phyloP scores from a whole-genome alignment of 176 grass and related monocot species.

The Aechmea fasciata region DNA sequence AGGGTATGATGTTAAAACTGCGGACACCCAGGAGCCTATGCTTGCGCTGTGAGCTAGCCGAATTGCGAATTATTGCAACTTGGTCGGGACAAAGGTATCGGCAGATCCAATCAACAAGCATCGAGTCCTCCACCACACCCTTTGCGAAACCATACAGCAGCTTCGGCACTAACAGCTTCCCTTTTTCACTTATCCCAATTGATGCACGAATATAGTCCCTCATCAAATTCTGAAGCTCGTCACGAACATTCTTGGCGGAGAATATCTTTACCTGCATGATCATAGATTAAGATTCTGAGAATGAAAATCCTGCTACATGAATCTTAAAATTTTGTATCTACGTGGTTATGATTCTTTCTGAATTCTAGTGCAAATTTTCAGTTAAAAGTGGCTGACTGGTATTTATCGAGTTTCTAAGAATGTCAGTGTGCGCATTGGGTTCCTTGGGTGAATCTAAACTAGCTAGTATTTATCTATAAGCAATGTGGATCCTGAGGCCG shows the following conservation, averaged over 20 bases:
- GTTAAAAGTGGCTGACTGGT: too few relatives aligned
- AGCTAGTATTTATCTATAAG: too few relatives aligned
- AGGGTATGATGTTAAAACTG: slow-evolving; percentile 7
- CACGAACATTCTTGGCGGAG: slow-evolving; percentile 48
- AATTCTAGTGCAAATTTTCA: too few relatives aligned
- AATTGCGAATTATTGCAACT: slow-evolving; percentile 11
- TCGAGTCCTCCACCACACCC: slow-evolving; percentile 68
- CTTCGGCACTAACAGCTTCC: slow-evolving; percentile 83
- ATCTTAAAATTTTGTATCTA: background rate
- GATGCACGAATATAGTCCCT: slow-evolving; percentile 80
- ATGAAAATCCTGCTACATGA: background rate
- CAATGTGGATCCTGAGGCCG: too few relatives aligned
- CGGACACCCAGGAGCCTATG: slow-evolving; percentile 4
- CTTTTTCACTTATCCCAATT: slow-evolving; percentile 56
- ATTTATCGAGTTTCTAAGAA: too few relatives aligned
- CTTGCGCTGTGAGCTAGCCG: background rate
- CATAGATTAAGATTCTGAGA: slow-evolving; percentile 6
- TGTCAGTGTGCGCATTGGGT: too few relatives aligned
- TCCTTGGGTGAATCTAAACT: too few relatives aligned
- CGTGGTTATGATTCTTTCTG: too few relatives aligned
- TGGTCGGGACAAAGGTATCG: slow-evolving; percentile 71
- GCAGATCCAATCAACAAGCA: slow-evolving; percentile 78
- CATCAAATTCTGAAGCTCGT: slow-evolving; percentile 66
- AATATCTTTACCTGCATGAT: slow-evolving; percentile 68
- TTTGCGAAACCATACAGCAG: slow-evolving; percentile 73